phyloP scores from a whole-genome alignment of 768 basidiomycete species.

The Saitozyma sp. region DNA sequence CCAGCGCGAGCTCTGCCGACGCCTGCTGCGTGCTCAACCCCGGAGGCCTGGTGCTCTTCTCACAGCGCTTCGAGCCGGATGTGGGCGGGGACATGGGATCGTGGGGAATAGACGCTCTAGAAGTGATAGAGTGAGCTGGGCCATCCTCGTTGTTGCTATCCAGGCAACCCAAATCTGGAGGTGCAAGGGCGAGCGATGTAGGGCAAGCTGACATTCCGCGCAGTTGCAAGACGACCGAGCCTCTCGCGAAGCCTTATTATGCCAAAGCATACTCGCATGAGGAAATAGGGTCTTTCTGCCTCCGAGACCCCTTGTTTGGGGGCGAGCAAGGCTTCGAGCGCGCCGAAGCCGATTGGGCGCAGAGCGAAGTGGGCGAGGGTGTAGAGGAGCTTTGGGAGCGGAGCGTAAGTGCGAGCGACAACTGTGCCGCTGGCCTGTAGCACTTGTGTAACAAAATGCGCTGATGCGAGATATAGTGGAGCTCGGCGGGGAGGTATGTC shows the following conservation, averaged over 20 bases:
- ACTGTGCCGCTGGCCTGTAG: no score
- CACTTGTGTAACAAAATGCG: no score
- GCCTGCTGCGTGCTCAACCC: constrained; percentile 42
- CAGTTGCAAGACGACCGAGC: constrained; percentile 27
- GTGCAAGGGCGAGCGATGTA: not conserved
- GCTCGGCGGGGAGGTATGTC: constrained; percentile 40
- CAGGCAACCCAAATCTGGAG: not conserved
- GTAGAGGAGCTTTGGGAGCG: constrained; percentile 50
- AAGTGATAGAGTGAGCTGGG: constrained; percentile 42
- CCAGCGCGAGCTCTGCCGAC: constrained; percentile 14
- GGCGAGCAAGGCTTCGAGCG: constrained; percentile 30
- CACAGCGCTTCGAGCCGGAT: constrained; percentile 49
- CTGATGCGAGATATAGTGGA: constrained; percentile 33
- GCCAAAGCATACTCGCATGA: constrained; percentile 39
- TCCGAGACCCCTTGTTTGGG: constrained; percentile 29
- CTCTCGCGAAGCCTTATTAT: constrained; percentile 8
- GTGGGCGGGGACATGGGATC: constrained; percentile 42
- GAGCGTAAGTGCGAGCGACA: constrained; percentile 24
- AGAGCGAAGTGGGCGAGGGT: constrained; percentile 50
- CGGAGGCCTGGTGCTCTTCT: constrained; percentile 46
- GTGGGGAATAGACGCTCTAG: constrained; percentile 50
- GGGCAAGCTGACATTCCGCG: not conserved
- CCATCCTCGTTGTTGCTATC: not conserved
- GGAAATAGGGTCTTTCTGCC: constrained; percentile 43
- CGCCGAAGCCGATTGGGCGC: constrained; percentile 49